phyloP scores from a whole-genome alignment of 2,329 filamentous ascomycete species.

The Talaromyces sp. region DNA sequence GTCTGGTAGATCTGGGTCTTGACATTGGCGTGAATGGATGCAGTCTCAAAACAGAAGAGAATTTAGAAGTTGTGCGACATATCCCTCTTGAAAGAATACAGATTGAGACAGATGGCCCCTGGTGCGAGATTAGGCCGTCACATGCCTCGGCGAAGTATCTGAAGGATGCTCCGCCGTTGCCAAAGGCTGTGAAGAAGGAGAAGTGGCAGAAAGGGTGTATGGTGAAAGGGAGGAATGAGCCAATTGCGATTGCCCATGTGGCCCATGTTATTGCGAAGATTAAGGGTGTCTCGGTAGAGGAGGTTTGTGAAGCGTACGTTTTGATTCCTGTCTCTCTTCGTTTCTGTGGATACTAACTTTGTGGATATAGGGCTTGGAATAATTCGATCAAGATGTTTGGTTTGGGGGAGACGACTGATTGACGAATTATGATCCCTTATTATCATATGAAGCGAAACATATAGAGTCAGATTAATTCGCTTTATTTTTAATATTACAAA shows the following conservation, averaged over 20 bases:
- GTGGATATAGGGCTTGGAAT: slow-evolving; percentile 59
- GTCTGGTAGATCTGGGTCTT: slow-evolving; percentile 74
- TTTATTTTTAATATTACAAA: background rate
- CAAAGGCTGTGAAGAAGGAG: slow-evolving; percentile 90
- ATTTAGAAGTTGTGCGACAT: slow-evolving; percentile 76
- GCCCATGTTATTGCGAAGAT: slow-evolving; percentile 85
- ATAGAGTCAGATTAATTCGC: background rate
- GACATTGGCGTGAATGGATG: slow-evolving; percentile 97
- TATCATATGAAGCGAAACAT: background rate
- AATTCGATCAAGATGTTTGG: slow-evolving; percentile 81
- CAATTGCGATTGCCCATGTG: slow-evolving; percentile 79
- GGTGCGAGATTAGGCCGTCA: slow-evolving; percentile 89
- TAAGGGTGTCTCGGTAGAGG: slow-evolving; percentile 73
- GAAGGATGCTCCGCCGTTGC: slow-evolving; percentile 66
- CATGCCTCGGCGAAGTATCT: slow-evolving; percentile 80
- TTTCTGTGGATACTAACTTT: slow-evolving; percentile 16
- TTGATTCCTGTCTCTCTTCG: background rate
- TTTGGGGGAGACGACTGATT: slow-evolving; percentile 49
- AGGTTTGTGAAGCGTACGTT: slow-evolving; percentile 74
- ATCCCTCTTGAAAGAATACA: slow-evolving; percentile 78
- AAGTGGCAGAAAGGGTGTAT: slow-evolving; percentile 83
- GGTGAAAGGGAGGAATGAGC: slow-evolving; percentile 94
- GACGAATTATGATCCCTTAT: background rate
- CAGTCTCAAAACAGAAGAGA: slow-evolving; percentile 90
- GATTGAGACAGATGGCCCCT: slow-evolving; percentile 95